Percentiles rank a stretch among this genome's conserved stretches.
phyloP scores from a whole-genome alignment of 169 alveolate species.

The Cryptosporidium ubiquitum region DNA sequence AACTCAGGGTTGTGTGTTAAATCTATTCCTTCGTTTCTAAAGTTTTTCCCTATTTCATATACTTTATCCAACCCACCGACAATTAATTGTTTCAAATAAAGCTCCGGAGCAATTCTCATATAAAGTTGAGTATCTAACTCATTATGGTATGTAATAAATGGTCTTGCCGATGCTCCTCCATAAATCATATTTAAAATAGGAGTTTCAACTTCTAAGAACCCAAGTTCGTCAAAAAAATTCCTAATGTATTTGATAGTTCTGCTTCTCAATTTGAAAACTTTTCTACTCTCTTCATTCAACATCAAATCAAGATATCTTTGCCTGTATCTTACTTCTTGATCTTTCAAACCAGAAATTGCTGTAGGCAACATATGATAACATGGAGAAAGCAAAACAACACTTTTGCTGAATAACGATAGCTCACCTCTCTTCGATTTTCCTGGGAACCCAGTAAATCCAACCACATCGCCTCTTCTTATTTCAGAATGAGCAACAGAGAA shows the following conservation, averaged over 20 bases:
- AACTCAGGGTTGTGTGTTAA: conserved; percentile 99
- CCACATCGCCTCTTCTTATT: conserved; percentile 90
- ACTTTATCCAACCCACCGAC: conserved; percentile 98
- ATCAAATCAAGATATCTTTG: conserved; percentile 97
- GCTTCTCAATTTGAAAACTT: conserved; percentile 87
- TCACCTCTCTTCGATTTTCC: conserved; percentile 97
- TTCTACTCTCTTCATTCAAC: conserved; percentile 89
- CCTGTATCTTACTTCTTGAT: conserved; percentile 92
- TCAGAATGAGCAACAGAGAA: conserved; percentile 80
- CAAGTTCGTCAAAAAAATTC: conserved; percentile 88
- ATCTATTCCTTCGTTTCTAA: conserved; percentile 99
- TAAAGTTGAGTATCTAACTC: conserved; percentile 94
- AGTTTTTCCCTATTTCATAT: conserved; percentile 98
- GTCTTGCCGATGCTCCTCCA: conserved; percentile 98
- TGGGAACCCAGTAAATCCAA: conserved; percentile 89
- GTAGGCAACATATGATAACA: conserved; percentile 97
- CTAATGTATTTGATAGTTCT: conserved; percentile 85
- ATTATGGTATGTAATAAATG: conserved; percentile 98
- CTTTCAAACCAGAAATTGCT: conserved; percentile 93
- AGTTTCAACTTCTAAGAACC: conserved; percentile 98
- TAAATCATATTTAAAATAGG: conserved; percentile 97
- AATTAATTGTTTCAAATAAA: conserved; percentile 95
- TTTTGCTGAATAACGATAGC: conserved; percentile 91
- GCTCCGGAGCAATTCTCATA: conserved; percentile 99
- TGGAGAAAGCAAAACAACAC: conserved; percentile 89